These are phyloP conservation scores for Avicennia marina DNA, from an alignment of 257 asterid species.

Conservation along the genomic window DNA sequence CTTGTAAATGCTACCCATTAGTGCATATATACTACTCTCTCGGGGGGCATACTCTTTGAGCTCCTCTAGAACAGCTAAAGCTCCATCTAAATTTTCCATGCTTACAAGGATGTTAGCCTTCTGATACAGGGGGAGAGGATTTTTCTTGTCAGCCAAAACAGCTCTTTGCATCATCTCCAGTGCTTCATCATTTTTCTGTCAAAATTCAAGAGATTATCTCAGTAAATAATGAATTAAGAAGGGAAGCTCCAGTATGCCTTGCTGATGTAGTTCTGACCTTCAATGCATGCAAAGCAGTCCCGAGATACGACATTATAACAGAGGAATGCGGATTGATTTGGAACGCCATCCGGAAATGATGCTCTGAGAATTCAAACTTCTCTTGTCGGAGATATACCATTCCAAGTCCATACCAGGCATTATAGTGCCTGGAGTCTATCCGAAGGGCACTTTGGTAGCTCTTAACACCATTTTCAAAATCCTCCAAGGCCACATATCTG, in stretches of 20 bases:
- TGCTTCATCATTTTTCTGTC: constrained; percentile 76
- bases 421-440: constrained; percentile 84
- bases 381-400: constrained; percentile 93
- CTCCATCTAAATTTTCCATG: constrained; percentile 76
- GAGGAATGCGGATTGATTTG: constrained; percentile 86
- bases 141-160: constrained; percentile 85
- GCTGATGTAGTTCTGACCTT: constrained; percentile 44
- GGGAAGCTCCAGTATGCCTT: neutral
- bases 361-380: constrained; percentile 89
- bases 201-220: constrained; percentile 16
- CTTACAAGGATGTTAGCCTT: constrained; percentile 90
- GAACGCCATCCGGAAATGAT: constrained; percentile 85
- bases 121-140: constrained; percentile 92
- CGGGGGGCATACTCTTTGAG: constrained; percentile 88
- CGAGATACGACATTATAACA: constrained; percentile 90
- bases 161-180: constrained; percentile 88
- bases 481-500: constrained; percentile 89
- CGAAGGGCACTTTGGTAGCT: constrained; percentile 82
- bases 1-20: constrained; percentile 93
- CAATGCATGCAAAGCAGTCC: constrained; percentile 79
- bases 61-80: constrained; percentile 90
- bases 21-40: constrained; percentile 88
- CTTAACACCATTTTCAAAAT: constrained; percentile 83
- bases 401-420: constrained; percentile 99
- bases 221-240: neutral